These are phyloP conservation scores for Dinochytrium kinnereticum DNA, from an alignment of 371 early-diverging fungal genomes.

Conservation along the genomic window DNA sequence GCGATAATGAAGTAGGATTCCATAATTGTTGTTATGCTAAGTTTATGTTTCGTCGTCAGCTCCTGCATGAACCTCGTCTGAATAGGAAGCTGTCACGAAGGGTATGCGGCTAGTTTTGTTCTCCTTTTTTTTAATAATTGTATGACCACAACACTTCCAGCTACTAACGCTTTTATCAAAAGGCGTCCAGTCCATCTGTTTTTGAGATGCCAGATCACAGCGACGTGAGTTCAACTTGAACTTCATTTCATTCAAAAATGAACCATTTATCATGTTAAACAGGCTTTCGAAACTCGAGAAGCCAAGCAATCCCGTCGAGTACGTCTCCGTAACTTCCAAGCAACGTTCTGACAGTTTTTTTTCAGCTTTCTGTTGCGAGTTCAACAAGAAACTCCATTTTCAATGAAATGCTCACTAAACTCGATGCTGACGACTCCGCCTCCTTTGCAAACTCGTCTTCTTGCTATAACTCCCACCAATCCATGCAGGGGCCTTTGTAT, in stretches of 20 bases:
- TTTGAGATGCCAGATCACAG: neutral
- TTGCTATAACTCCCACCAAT: neutral
- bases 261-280: neutral
- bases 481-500: neutral
- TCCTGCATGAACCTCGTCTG: neutral
- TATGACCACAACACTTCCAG: no score
- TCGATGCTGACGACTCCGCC: neutral
- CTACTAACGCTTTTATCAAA: neutral
- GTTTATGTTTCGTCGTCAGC: no score
- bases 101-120: constrained; percentile 4
- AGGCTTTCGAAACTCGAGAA: neutral
- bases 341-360: neutral
- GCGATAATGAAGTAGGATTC: neutral
- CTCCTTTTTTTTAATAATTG: neutral
- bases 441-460: neutral
- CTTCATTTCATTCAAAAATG: no score
- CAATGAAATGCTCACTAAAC: neutral
- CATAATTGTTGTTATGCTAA: no score
- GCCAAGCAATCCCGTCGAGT: neutral
- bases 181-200: constrained; percentile 15
- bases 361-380: neutral
- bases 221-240: neutral
- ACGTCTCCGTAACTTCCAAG: neutral
- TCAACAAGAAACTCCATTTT: neutral
- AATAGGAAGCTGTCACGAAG: neutral